phyloP scores from a whole-genome alignment of 164 flowering plant genomes.

The Sextonia rubra region DNA sequence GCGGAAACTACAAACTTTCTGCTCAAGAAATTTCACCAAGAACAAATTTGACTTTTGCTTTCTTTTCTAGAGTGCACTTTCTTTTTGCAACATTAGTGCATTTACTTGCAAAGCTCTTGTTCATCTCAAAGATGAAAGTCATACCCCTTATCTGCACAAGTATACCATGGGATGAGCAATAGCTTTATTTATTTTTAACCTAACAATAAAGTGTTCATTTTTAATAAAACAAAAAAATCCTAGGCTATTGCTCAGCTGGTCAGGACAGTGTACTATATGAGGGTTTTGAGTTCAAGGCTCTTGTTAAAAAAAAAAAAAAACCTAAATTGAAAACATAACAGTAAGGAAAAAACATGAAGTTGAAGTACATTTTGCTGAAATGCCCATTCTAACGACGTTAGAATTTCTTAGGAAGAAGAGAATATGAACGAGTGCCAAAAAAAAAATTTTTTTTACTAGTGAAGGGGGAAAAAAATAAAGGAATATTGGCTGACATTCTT shows the following conservation, averaged over 20 bases:
- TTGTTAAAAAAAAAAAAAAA: too few relatives aligned
- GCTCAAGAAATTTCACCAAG: constrained; percentile 6
- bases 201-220: not conserved
- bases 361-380: too few relatives aligned
- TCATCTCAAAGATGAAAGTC: constrained; percentile 63
- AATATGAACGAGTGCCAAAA: too few relatives aligned
- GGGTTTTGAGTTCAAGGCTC: too few relatives aligned
- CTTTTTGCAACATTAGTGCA: constrained; percentile 22
- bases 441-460: too few relatives aligned
- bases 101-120: constrained; percentile 36
- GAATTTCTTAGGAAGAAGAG: too few relatives aligned
- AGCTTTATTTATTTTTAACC: not conserved
- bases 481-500: too few relatives aligned
- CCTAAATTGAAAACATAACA: not conserved
- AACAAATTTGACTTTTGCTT: constrained; percentile 22
- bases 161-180: not conserved
- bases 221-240: too few relatives aligned
- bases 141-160: constrained; percentile 55
- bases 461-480: too few relatives aligned
- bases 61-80: constrained; percentile 13
- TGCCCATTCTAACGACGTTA: too few relatives aligned
- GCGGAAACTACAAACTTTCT: not conserved
- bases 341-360: not conserved
- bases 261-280: too few relatives aligned
- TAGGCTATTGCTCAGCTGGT: too few relatives aligned